phyloP scores from a whole-genome alignment of 2,329 filamentous ascomycete genomes.

The Penicillium sp. region DNA sequence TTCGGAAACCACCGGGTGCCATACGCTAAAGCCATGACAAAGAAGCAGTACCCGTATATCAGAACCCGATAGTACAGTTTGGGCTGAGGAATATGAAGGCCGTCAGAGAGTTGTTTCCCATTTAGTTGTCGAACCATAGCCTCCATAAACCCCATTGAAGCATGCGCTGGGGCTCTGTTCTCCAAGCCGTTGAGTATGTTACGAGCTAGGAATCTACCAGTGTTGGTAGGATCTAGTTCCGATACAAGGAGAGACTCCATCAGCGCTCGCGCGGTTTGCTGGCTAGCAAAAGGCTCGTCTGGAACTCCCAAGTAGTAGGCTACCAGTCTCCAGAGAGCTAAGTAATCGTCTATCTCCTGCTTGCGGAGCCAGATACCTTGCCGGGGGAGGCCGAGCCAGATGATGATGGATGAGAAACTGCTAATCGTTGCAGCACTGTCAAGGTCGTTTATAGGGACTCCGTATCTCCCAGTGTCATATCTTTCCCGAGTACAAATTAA shows the following conservation, averaged over 20 bases:
- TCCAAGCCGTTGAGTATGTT: constrained; percentile 66
- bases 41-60: constrained; percentile 57
- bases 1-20: no score
- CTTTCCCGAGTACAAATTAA: no score
- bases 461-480: constrained; percentile 52
- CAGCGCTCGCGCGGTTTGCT: constrained; percentile 48
- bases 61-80: constrained; percentile 51
- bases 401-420: no score
- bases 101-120: constrained; percentile 53
- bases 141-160: constrained; percentile 57
- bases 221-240: constrained; percentile 58
- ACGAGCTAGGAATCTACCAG: constrained; percentile 57
- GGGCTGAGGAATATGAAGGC: constrained; percentile 51
- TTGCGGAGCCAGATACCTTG: constrained; percentile 60
- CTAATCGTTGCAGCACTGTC: constrained; percentile 64
- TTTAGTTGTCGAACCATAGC: constrained; percentile 64
- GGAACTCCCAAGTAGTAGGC: constrained; percentile 64
- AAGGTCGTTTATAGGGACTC: constrained; percentile 65
- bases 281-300: constrained; percentile 51
- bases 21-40: constrained; percentile 55
- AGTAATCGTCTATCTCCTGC: constrained; percentile 59
- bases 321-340: constrained; percentile 68
- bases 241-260: constrained; percentile 61
- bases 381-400: constrained; percentile 62
- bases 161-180: constrained; percentile 56